Base-by-base conservation (phyloP, 345 rosid species). In the Combretum micranthum region DNA sequence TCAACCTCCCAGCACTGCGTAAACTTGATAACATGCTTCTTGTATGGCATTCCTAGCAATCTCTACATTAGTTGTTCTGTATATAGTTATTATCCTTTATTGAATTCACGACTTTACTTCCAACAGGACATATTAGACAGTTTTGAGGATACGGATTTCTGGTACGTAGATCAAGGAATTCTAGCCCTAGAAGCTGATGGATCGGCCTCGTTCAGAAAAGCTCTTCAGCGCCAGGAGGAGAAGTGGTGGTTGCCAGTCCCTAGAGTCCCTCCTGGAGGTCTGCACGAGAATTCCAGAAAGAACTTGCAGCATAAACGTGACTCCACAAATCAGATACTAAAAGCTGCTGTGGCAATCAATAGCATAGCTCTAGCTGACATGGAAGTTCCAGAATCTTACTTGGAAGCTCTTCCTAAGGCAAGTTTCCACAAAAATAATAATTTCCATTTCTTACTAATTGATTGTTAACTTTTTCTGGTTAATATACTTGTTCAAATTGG, bases 171-270 rank as follows among this genome's bases (percentile, higher is more conserved):
- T 51, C 96, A 90, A 74, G 97, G 97, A 55, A 85, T 94, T 68
- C 64, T 87, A 67, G 83, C 92, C 1, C 73, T 79, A 14, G 96
- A 87, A 59, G 64, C 83, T 18, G 89, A 83, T 54, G 95, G 88
- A 13, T 83, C 97, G 19, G 15, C 87, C 8, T 85, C 99, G 51
- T 90, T 83, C 50, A 77, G 80, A 5, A 79, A 75, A 65, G 69
- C 80, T 54, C 77, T 93, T 66, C 96, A 80, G 69, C 96, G 99
- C 44, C 99, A 87, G 63, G 99, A 90, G 69, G 97, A 90, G 57
- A 94, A 94, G 72, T 94, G 99, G 99, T 94, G 99, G 99, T 83
- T 94, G 16, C 97, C 99, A 0, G 88, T 90, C 64, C 99, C 99
- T 61, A 82, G 87, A 15, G 87, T 94, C 48, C 88, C 91, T 57